phyloP scores from a whole-genome alignment of 345 rosid genomes.

The Firmiana major region DNA sequence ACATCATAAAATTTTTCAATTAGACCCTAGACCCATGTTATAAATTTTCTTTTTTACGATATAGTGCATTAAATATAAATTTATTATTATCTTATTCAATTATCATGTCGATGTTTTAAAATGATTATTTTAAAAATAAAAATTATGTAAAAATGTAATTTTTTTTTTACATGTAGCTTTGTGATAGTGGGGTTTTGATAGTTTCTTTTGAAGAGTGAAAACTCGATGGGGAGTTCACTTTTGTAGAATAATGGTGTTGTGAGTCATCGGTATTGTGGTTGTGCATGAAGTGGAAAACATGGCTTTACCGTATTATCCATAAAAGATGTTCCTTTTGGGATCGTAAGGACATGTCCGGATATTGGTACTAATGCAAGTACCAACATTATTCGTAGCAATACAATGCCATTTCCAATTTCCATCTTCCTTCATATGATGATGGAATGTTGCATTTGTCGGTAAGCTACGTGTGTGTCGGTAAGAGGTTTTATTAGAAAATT shows the following conservation, averaged over 20 bases:
- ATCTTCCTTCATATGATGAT: conserved; percentile 5
- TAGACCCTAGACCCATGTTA: not conserved
- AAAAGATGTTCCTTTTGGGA: conserved; percentile 9
- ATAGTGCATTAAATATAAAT: too few relatives aligned
- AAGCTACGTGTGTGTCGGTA: not conserved
- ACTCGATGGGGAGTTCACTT: conserved; percentile 6
- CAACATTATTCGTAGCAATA: conserved; percentile 9
- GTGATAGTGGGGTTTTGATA: not conserved
- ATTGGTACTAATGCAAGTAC: conserved; percentile 30
- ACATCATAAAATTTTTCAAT: not conserved
- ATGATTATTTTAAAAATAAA: not conserved
- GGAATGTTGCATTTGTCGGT: not conserved
- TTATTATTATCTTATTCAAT: too few relatives aligned
- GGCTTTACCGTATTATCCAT: conserved; percentile 10
- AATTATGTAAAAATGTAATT: not conserved
- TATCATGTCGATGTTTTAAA: not conserved
- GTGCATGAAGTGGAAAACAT: conserved; percentile 23
- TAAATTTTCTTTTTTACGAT: too few relatives aligned
- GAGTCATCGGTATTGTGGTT: conserved; percentile 6
- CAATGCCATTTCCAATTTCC: conserved; percentile 1
- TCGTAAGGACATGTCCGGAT: conserved; percentile 25
- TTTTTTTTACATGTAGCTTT: not conserved
- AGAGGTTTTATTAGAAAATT: not conserved
- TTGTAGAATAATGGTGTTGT: conserved; percentile 7
- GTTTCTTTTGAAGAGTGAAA: not conserved